A percentile compares a stretch with the other conserved stretches of the same genome.
phyloP scores from a whole-genome alignment of 139 green algal species.

The Mesostigma viride region DNA sequence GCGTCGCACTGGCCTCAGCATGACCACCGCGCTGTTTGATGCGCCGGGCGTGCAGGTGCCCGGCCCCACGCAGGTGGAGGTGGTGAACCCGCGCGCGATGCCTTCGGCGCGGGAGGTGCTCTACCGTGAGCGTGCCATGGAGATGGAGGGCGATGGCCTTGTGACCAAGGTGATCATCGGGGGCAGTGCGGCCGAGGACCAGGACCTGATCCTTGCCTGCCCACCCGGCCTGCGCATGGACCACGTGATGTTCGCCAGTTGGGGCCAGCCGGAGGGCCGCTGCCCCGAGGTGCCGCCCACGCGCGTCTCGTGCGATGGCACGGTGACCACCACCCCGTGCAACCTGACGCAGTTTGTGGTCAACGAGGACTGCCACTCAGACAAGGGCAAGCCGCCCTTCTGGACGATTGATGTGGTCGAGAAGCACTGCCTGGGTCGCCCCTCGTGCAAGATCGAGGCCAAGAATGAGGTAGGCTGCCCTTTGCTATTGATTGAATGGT shows the following conservation, averaged over 20 bases:
- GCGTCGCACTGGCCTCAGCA: conserved; percentile 9
- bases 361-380: too few relatives aligned
- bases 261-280: conserved; percentile 7
- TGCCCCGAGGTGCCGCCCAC: conserved; percentile 8
- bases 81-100: too few relatives aligned
- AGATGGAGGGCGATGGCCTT: conserved; percentile 15
- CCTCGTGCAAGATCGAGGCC: too few relatives aligned
- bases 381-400: too few relatives aligned
- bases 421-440: too few relatives aligned
- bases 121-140: conserved; percentile 13
- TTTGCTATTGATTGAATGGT: too few relatives aligned
- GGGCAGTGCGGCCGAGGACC: conserved; percentile 11
- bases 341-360: conserved; percentile 9
- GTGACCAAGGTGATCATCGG: too few relatives aligned
- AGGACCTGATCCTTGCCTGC: conserved; percentile 14
- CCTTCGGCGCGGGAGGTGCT: too few relatives aligned
- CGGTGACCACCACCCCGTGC: not conserved
- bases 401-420: too few relatives aligned
- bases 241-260: conserved; percentile 21
- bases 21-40: not conserved
- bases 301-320: conserved; percentile 17
- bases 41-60: conserved; percentile 10
- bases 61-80: conserved; percentile 7
- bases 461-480: too few relatives aligned
- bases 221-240: conserved; percentile 20